phyloP scores from a whole-genome alignment of 2,329 filamentous ascomycete genomes.

The Capronia americana region DNA sequence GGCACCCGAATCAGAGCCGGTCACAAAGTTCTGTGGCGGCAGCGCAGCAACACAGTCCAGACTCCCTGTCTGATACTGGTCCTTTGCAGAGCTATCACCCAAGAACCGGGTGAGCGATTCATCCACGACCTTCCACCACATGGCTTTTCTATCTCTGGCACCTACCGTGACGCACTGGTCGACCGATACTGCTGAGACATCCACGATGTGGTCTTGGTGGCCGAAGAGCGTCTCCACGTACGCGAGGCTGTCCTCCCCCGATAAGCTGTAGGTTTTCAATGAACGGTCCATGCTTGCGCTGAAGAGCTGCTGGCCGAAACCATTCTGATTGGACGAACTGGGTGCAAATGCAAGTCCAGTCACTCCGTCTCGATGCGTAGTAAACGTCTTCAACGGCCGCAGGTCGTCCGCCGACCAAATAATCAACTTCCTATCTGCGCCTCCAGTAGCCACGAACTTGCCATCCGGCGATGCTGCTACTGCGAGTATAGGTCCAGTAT shows the following conservation, averaged over 20 bases:
- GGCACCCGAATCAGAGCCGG: conserved; percentile 88
- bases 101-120: conserved; percentile 95
- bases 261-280: conserved; percentile 89
- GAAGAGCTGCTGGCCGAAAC: conserved; percentile 79
- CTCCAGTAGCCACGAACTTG: conserved; percentile 88
- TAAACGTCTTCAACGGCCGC: conserved; percentile 79
- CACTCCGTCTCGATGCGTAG: conserved; percentile 88
- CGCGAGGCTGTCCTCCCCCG: conserved; percentile 73
- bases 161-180: conserved; percentile 93
- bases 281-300: conserved; percentile 89
- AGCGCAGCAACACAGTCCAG: conserved; percentile 92
- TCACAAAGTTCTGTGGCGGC: conserved; percentile 89
- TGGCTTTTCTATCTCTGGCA: conserved; percentile 85
- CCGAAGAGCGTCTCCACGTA: conserved; percentile 97
- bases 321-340: conserved; percentile 63
- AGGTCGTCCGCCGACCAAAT: conserved; percentile 85
- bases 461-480: conserved; percentile 89
- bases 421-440: conserved; percentile 80
- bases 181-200: conserved; percentile 79
- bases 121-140: conserved; percentile 94
- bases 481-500: conserved; percentile 78
- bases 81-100: conserved; percentile 66
- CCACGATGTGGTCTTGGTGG: conserved; percentile 88
- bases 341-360: conserved; percentile 84
- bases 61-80: conserved; percentile 73